Evolutionary conservation across 2,329 filamentous ascomycete genomes (phyloP).

Genomic region (Eurotiales sp.): DNA sequence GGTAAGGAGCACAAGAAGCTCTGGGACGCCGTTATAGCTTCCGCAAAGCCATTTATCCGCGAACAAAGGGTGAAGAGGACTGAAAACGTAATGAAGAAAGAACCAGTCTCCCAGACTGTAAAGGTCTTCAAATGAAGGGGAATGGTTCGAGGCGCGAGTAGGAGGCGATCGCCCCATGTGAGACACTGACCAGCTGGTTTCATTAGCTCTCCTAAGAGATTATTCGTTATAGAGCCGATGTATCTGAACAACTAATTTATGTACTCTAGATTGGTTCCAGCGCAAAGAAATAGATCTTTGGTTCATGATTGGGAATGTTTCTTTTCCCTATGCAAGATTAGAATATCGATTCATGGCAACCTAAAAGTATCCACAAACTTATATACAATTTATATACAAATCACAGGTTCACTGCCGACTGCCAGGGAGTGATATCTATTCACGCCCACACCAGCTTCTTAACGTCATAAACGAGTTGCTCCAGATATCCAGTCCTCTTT

Average conservation of each 20-base stretch:
- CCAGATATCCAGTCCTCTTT: slow-evolving; percentile 79
- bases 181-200: no score
- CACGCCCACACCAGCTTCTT: slow-evolving; percentile 89
- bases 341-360: background rate
- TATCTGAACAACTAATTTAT: no score
- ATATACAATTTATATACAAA: background rate
- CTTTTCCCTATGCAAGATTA: no score
- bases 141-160: background rate
- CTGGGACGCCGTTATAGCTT: background rate
- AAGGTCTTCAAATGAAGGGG: background rate
- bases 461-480: slow-evolving; percentile 81
- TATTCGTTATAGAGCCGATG: no score
- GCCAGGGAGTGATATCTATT: slow-evolving; percentile 13
- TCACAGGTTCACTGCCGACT: no score
- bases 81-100: background rate
- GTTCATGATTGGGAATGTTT: no score
- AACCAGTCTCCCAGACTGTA: background rate
- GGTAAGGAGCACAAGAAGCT: background rate
- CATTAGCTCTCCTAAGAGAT: no score
- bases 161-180: background rate
- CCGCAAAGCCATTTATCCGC: background rate
- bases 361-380: background rate
- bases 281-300: no score
- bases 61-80: background rate
- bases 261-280: no score